A percentile compares a stretch with the other conserved stretches of the same genome.
These are phyloP conservation scores for Jatropha multifida DNA, from an alignment of 441 rosid genomes.

Conservation along the genomic window DNA sequence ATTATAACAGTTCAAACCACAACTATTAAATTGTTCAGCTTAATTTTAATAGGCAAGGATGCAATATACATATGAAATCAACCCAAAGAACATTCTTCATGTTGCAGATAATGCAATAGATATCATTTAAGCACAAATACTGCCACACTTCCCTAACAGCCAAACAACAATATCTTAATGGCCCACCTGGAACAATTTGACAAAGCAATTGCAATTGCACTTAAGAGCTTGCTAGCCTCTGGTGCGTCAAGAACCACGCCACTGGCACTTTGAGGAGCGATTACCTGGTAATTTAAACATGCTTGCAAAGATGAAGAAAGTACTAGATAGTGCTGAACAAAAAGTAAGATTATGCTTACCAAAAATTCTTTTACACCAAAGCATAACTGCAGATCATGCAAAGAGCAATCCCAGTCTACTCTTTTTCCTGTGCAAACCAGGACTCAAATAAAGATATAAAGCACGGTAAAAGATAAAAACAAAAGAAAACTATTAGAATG, in stretches of 20 bases:
- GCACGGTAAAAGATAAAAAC: slow-evolving; percentile 12
- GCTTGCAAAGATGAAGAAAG: slow-evolving; percentile 15
- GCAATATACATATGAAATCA: not conserved
- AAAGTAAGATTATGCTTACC: slow-evolving; percentile 45
- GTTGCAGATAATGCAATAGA: not conserved
- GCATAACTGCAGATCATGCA: slow-evolving; percentile 94
- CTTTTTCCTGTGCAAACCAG: slow-evolving; percentile 55
- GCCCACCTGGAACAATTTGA: slow-evolving; percentile 88
- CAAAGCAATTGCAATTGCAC: slow-evolving; percentile 91
- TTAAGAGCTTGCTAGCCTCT: slow-evolving; percentile 92
- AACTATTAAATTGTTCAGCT: not conserved
- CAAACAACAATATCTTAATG: slow-evolving; percentile 27
- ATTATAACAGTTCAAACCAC: not conserved
- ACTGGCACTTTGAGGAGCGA: slow-evolving; percentile 98
- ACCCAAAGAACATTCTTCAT: not conserved
- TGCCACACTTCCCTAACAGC: slow-evolving; percentile 5
- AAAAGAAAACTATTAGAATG: slow-evolving; percentile 9
- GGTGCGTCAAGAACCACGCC: slow-evolving; percentile 96
- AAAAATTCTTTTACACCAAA: slow-evolving; percentile 95
- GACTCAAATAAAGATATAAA: slow-evolving; percentile 31
- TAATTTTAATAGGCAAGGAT: not conserved
- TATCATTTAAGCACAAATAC: slow-evolving; percentile 6
- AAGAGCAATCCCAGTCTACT: slow-evolving; percentile 55
- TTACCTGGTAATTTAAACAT: slow-evolving; percentile 52
- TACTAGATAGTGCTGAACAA: slow-evolving; percentile 9